Evolutionary conservation across 495 filamentous ascomycete species (phyloP), one percentile per base, ranked within the genome.

Genomic region (Penicillium bovifimosum): DNA sequence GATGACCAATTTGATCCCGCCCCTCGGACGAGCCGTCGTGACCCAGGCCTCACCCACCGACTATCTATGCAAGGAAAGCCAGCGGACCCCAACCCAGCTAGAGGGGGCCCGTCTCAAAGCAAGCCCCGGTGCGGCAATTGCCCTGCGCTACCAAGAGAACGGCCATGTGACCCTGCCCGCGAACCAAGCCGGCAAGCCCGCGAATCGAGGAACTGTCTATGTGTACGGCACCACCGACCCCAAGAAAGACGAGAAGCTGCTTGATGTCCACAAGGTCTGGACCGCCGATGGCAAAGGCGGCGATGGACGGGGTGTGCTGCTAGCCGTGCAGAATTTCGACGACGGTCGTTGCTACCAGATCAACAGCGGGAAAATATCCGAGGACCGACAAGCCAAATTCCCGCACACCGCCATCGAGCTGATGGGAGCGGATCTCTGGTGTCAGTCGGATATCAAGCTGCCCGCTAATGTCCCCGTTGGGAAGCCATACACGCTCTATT

Each of bases 341-440:
- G 90, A 96, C 56, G 85, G 84, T 13, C 85, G 84, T 41, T 96
- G 91, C 74, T 86, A 90, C 64, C 86, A 96, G 67, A 61, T 82
- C 58, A 81, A 82, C 50, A 58, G 67, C 14, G 52, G 57, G 1
- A 69, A 69, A 29, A 83, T 87, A 53, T 80, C 80, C 0, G 51
- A 57, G 16, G 41, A 65, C 26, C 86, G 88, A 34, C 75, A 81
- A 61, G 27, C 61, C 8, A 44, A 77, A 26, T 82, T 71, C 42
- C 70, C 80, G 0, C 76, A 81, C 46, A 54, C 50, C 14, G 61
- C 75, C 0, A 65, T 72, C 40, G 38, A 64, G 11, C 41, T 71
- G 17, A 80, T 73, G 67, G 78, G 78, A 10, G 64, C 67, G 4
- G 69, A 83, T 46, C 70, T 91, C 8, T 81, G 76, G 76, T 96